phyloP scores from a whole-genome alignment of 441 rosid species.

The Erysimum cheiri region DNA sequence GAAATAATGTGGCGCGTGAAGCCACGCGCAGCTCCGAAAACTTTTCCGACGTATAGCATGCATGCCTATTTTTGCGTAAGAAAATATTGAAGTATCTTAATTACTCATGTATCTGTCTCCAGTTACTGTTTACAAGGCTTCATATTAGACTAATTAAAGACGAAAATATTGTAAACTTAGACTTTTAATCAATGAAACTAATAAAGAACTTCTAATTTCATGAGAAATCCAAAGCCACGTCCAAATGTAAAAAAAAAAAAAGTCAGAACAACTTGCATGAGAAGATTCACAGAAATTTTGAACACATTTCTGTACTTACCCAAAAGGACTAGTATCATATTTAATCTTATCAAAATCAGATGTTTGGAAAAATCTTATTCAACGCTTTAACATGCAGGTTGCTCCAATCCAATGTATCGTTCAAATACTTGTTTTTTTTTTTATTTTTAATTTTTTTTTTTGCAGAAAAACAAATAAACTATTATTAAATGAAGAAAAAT shows the following conservation, averaged over 20 bases:
- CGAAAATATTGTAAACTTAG: neutral
- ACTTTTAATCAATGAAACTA: neutral
- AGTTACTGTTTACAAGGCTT: neutral
- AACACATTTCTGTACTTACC: neutral
- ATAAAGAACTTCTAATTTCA: neutral
- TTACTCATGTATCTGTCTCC: neutral
- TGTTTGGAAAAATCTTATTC: neutral
- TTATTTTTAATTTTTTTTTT: neutral
- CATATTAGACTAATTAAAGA: neutral
- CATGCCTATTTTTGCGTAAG: neutral
- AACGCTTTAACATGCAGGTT: neutral
- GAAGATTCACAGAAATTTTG: neutral
- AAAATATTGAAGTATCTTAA: neutral
- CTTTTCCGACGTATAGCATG: too few relatives aligned
- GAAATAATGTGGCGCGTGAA: too few relatives aligned
- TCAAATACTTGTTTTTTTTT: neutral
- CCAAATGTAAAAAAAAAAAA: neutral
- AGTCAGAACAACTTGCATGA: neutral
- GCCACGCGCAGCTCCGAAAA: too few relatives aligned
- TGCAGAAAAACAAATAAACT: neutral
- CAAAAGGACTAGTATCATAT: neutral
- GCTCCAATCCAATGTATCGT: neutral
- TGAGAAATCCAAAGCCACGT: neutral
- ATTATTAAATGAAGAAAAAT: neutral
- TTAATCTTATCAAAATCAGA: neutral